Base-by-base conservation (phyloP, 1,284 basidiomycete genomes). In the Flammula alnicola region DNA sequence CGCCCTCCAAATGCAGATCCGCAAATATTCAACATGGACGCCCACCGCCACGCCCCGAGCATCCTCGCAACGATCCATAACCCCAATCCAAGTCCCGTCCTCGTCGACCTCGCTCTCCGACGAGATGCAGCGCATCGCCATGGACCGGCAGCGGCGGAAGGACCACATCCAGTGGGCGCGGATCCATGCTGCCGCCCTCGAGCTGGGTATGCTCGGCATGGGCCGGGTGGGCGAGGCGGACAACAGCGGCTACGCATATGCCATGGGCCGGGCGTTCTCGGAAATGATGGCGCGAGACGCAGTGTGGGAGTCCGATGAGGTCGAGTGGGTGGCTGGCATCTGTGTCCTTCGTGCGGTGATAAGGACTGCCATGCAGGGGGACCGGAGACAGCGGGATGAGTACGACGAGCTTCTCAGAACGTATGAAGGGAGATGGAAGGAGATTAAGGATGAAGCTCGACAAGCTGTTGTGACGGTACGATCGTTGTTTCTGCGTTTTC, bases 321-420 rank as follows among this genome's bases (percentile, higher is more conserved):
- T 81, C 33, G 81, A 83, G 57, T 83, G 81, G 81, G 78, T 81
- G 8, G 79, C 81, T 5, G 81, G 81, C 3, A 76, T 80, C 31
- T 77, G 75, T 53, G 72, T 83, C 14, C 58, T 83, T 39, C 66
- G 77, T 7, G 76, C 78, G 25, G 71, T 83, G 36, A 82, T 81
- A 46, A 65, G 78, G 44, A 76, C 74, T n/a, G 73, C 69, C 4
- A 66, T 74, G 59, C 65, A 73, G 30, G 71, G 71, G 0, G 72
- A 74, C 51, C 57, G 70, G 32, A 63, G 69, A 52, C 69, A 72
- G 54, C 67, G 75, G 54, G 70, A 71, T 31, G 77, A 80, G 49
- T 81, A 80, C 58, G 78, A 77, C 47, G 73, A 74, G 26, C 53
- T 83, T 14, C 47, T 83, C 58, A 69, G 71, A 29, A 73, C 70